These are phyloP conservation scores for Phytopythium mirpurense DNA, from an alignment of 352 stramenopile genomes.

Conservation along the genomic window DNA sequence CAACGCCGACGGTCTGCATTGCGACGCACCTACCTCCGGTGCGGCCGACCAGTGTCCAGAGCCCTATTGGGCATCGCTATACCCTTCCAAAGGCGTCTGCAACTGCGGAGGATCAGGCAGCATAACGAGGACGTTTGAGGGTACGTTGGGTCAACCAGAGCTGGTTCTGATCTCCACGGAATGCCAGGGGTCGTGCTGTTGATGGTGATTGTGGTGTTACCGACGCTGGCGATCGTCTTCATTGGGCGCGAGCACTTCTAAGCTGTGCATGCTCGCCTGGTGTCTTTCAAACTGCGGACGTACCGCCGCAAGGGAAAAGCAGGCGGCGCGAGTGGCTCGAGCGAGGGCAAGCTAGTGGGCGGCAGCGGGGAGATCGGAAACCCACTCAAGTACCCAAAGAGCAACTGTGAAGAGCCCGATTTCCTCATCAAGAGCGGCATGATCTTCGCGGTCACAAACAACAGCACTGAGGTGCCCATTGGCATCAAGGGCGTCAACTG, in stretches of 20 bases:
- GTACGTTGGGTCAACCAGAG: not conserved
- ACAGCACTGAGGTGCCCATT: constrained; percentile 30
- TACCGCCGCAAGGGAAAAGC: constrained; percentile 6
- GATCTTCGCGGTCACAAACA: constrained; percentile 30
- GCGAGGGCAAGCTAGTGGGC: not conserved
- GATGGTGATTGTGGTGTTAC: not conserved
- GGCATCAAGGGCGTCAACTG: constrained; percentile 40
- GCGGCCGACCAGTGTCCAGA: not conserved
- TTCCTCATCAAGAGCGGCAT: constrained; percentile 52
- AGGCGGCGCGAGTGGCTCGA: constrained; percentile 7
- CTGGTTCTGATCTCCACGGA: not conserved
- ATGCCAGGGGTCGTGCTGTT: not conserved
- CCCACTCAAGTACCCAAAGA: constrained; percentile 42
- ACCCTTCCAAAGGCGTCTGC: not conserved
- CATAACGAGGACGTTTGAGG: constrained; percentile 1
- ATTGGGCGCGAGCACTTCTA: not conserved
- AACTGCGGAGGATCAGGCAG: not conserved
- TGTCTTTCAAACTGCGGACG: not conserved
- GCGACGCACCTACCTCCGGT: not conserved
- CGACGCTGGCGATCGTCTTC: not conserved
- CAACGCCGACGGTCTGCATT: not conserved
- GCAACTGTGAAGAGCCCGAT: constrained; percentile 10
- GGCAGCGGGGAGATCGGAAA: constrained; percentile 53
- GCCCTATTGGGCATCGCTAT: not conserved
- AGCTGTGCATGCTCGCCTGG: not conserved